Conservation (phyloP, 2,329 filamentous ascomycete species). For the Emergomyces pasteurianus region DNA sequence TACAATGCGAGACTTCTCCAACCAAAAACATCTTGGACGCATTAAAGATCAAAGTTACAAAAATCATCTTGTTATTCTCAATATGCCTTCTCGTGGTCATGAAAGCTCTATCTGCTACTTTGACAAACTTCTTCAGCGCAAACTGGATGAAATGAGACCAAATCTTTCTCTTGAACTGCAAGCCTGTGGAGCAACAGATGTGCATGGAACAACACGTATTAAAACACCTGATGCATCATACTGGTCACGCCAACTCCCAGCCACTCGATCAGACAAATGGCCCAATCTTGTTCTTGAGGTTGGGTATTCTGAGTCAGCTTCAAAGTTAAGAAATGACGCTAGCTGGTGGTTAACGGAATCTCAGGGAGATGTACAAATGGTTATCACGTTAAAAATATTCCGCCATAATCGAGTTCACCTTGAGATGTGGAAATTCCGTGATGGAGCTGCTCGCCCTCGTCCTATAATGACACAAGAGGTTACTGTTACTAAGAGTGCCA, state of each 20-base stretch:
- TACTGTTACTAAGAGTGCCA: neutral
- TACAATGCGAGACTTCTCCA: neutral
- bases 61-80: neutral
- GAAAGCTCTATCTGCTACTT: neutral
- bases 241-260: neutral
- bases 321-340: neutral
- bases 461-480: neutral
- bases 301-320: neutral
- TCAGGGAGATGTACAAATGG: neutral
- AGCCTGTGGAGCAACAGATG: neutral
- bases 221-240: neutral
- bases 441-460: neutral
- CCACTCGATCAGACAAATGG: neutral
- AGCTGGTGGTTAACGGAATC: slow-evolving; percentile 2
- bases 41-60: neutral
- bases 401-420: neutral
- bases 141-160: neutral
- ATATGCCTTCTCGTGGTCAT: neutral
- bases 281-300: slow-evolving; percentile 4
- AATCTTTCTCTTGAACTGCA: neutral
- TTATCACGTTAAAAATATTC: slow-evolving; percentile 1
- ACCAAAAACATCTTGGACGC: neutral
- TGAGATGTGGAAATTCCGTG: neutral
- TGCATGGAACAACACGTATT: neutral
- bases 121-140: neutral